Percentiles rank a stretch among this genome's conserved stretches.
phyloP scores from a whole-genome alignment of 1,284 basidiomycete species.

The Cutaneotrichosporon spelunceum region DNA sequence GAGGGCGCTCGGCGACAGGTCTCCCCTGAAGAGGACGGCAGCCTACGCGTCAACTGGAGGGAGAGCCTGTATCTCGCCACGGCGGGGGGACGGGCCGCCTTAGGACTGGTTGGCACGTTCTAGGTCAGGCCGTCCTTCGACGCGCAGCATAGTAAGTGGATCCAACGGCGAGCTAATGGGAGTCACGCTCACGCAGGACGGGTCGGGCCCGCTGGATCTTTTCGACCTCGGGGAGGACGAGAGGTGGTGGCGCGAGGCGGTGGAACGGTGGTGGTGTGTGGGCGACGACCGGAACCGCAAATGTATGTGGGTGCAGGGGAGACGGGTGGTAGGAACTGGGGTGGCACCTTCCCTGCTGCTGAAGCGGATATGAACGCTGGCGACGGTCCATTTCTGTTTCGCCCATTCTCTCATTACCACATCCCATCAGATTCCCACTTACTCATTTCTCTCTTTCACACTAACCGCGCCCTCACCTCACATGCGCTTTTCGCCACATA shows the following conservation, averaged over 20 bases:
- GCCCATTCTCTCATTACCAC: neutral
- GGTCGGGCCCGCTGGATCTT: slow-evolving; percentile 55
- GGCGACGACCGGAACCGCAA: slow-evolving; percentile 66
- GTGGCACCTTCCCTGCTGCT: neutral
- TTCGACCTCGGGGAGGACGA: slow-evolving; percentile 54
- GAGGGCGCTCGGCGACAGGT: slow-evolving; percentile 56
- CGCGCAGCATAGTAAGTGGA: slow-evolving; percentile 67
- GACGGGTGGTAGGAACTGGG: neutral
- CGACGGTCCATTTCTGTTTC: neutral
- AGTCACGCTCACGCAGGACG: slow-evolving; percentile 52
- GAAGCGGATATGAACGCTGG: neutral
- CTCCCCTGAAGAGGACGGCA: neutral
- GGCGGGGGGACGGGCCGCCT: slow-evolving; percentile 65
- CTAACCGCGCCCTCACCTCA: neutral
- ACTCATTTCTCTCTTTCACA: no score
- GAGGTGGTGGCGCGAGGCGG: slow-evolving; percentile 56
- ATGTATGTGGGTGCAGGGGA: slow-evolving; percentile 71
- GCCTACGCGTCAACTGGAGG: slow-evolving; percentile 66
- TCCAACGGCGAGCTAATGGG: neutral
- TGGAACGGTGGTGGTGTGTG: slow-evolving; percentile 85
- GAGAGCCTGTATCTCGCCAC: slow-evolving; percentile 76
- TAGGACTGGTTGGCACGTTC: slow-evolving; percentile 62
- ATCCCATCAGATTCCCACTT: neutral
- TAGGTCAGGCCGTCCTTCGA: slow-evolving; percentile 70
- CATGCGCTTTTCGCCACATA: neutral